Conservation (phyloP, 495 filamentous ascomycete genomes). For the Penicillium cataractarum region DNA sequence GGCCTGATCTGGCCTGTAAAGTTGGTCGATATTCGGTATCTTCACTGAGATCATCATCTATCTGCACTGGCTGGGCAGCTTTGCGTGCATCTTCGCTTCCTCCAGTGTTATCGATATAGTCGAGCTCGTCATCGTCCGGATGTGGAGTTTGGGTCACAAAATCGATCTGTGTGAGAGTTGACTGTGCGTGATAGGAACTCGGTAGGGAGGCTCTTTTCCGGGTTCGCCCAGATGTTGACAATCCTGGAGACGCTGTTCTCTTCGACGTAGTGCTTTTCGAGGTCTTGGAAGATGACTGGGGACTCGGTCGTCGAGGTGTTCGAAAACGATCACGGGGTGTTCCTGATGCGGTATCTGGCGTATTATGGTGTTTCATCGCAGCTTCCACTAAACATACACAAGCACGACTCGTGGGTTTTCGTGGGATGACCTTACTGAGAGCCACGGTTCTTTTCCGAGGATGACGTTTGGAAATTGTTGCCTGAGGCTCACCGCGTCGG, state of each 20-base stretch:
- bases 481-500: constrained; percentile 30
- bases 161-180: constrained; percentile 51
- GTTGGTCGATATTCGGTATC: constrained; percentile 31
- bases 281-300: constrained; percentile 20
- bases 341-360: constrained; percentile 21
- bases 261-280: constrained; percentile 27
- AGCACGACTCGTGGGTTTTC: background rate
- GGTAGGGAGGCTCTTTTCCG: constrained; percentile 28
- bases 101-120: constrained; percentile 33
- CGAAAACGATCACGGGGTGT: constrained; percentile 25
- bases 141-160: constrained; percentile 36
- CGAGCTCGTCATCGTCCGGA: constrained; percentile 36
- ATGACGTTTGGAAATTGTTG: constrained; percentile 23
- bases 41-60: constrained; percentile 33
- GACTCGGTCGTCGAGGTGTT: constrained; percentile 33
- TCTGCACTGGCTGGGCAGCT: constrained; percentile 26
- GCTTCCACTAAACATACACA: constrained; percentile 23
- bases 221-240: constrained; percentile 26
- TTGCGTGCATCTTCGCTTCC: background rate
- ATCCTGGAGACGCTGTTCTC: constrained; percentile 25
- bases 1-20: constrained; percentile 18
- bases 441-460: constrained; percentile 1
- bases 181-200: constrained; percentile 29
- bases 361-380: constrained; percentile 42
- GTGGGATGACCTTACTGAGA: background rate